Evolutionary conservation across 345 rosid species (phyloP).

Genomic region (Cardamine resedifolia): DNA sequence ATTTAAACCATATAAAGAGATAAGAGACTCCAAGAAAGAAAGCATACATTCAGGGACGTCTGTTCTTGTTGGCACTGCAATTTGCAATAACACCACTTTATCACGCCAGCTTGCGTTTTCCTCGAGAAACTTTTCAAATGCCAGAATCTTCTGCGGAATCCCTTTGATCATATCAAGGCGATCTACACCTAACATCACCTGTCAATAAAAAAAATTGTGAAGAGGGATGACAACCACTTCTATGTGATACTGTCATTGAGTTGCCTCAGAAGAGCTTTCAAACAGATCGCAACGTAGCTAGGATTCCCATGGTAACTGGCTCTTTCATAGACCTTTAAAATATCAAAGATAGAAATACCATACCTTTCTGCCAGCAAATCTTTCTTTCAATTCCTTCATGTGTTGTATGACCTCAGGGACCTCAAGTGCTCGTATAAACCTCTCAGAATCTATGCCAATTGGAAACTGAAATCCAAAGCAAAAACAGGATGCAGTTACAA

Average conservation of each 20-base stretch:
- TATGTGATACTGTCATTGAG: background rate
- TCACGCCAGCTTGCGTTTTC: slow-evolving; percentile 95
- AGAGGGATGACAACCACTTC: background rate
- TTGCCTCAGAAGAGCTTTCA: slow-evolving; percentile 8
- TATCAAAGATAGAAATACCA: background rate
- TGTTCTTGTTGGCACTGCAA: slow-evolving; percentile 99
- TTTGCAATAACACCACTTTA: slow-evolving; percentile 93
- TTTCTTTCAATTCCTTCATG: slow-evolving; percentile 79
- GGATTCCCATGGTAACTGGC: background rate
- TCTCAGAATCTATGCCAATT: slow-evolving; percentile 92
- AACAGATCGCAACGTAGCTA: background rate
- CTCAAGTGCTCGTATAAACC: slow-evolving; percentile 84
- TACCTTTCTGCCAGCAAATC: slow-evolving; percentile 96
- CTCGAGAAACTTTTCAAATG: slow-evolving; percentile 99
- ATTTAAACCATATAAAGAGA: background rate
- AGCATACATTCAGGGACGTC: slow-evolving; percentile 97
- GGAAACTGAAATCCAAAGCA: slow-evolving; percentile 69
- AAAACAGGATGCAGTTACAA: slow-evolving; percentile 10
- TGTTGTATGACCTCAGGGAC: slow-evolving; percentile 61
- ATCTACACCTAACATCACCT: slow-evolving; percentile 99
- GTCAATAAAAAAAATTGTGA: slow-evolving; percentile 16
- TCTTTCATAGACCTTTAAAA: background rate
- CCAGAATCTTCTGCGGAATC: slow-evolving; percentile 97
- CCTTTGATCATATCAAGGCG: slow-evolving; percentile 99
- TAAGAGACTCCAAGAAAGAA: slow-evolving; percentile 12